Evolutionary conservation across 495 filamentous ascomycete species (phyloP).

Genomic region (Annulohypoxylon stygium): DNA sequence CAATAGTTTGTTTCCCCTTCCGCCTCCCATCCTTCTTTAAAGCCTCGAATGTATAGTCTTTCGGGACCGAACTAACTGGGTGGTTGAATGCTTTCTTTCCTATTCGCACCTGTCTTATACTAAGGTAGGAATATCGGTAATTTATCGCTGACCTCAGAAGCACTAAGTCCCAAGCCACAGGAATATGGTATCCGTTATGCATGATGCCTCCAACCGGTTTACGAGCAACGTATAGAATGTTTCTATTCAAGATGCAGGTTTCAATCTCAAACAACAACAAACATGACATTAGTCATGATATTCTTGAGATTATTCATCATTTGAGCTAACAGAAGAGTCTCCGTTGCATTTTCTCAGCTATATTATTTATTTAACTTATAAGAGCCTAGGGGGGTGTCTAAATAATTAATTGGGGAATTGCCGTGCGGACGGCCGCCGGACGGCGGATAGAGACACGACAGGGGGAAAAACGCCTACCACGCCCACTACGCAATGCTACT

Average conservation of each 20-base stretch:
- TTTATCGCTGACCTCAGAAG: neutral
- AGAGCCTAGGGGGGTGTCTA: neutral
- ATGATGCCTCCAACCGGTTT: neutral
- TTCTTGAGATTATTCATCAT: constrained; percentile 35
- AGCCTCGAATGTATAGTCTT: constrained; percentile 27
- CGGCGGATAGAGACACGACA: constrained; percentile 16
- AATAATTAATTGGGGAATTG: constrained; percentile 22
- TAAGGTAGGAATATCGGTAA: constrained; percentile 4
- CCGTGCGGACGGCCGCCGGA: constrained; percentile 44
- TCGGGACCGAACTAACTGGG: constrained; percentile 39
- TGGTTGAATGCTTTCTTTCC: neutral
- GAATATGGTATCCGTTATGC: neutral
- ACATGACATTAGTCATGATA: constrained; percentile 31
- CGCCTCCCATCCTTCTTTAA: constrained; percentile 4
- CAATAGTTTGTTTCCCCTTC: constrained; percentile 29
- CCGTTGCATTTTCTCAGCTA: neutral
- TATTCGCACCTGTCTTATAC: neutral
- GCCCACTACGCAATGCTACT: neutral
- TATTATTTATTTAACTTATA: neutral
- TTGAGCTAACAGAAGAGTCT: constrained; percentile 1
- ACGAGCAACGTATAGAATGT: constrained; percentile 1
- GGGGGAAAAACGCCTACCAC: neutral
- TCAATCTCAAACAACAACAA: constrained; percentile 10
- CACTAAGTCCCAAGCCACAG: neutral
- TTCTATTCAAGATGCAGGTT: neutral